Conservation (phyloP, 179 eudicot genomes). For the Silene noctiflora region DNA sequence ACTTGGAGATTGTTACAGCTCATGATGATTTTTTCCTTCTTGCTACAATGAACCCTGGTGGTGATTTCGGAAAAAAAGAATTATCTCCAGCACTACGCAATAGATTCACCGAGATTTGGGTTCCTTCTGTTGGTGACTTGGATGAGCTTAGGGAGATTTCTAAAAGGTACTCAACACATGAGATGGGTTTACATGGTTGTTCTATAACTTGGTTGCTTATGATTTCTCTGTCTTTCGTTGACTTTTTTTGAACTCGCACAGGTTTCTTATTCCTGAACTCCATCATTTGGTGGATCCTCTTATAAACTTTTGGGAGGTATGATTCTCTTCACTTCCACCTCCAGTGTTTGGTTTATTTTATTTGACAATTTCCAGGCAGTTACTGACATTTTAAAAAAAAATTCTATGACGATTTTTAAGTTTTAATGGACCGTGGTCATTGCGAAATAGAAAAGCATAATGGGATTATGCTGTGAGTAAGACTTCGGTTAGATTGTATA, state of each 20-base stretch:
- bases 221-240: constrained; percentile 2
- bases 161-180: constrained; percentile 44
- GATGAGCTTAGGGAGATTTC: constrained; percentile 75
- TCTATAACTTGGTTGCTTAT: neutral
- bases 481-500: too few species aligned
- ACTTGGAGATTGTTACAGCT: constrained; percentile 69
- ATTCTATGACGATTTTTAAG: too few species aligned
- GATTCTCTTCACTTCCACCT: constrained; percentile 17
- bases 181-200: constrained; percentile 4
- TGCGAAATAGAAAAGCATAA: too few species aligned
- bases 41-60: constrained; percentile 99
- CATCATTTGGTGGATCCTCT: constrained; percentile 56
- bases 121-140: constrained; percentile 70
- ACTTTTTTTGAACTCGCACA: constrained; percentile 28
- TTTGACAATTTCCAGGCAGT: neutral
- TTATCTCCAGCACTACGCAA: constrained; percentile 97
- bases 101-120: constrained; percentile 98
- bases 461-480: too few species aligned
- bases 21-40: constrained; percentile 81
- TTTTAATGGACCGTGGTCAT: too few species aligned
- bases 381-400: neutral
- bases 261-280: constrained; percentile 48
- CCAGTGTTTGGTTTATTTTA: neutral
- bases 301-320: constrained; percentile 82
- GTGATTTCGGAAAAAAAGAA: constrained; percentile 96